Conservation (phyloP, 352 stramenopile species). For the Phytophthora litchii region DNA sequence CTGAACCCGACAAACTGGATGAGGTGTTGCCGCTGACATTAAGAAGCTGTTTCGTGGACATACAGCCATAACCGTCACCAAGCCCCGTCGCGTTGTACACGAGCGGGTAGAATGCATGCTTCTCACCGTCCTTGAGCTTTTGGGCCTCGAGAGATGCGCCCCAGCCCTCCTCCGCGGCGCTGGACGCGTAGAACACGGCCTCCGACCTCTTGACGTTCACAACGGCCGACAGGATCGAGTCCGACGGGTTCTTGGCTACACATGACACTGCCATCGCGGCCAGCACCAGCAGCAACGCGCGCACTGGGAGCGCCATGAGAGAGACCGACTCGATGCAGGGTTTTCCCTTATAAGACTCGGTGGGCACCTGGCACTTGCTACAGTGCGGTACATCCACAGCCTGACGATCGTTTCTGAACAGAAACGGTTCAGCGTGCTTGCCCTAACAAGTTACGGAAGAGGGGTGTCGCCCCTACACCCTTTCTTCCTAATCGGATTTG, state of each 20-base stretch:
- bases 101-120: conserved; percentile 53
- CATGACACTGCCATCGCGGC: background rate
- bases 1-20: conserved; percentile 13
- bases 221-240: conserved; percentile 53
- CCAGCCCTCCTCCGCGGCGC: conserved; percentile 53
- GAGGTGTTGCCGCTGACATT: conserved; percentile 23
- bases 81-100: conserved; percentile 53
- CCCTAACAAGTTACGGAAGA: background rate
- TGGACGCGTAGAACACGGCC: conserved; percentile 63
- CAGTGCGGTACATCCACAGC: conserved; percentile 21
- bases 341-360: conserved; percentile 28
- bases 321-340: conserved; percentile 13
- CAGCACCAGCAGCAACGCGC: conserved; percentile 19
- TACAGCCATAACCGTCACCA: conserved; percentile 62
- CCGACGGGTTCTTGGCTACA: conserved; percentile 35
- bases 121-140: conserved; percentile 45
- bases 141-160: conserved; percentile 55
- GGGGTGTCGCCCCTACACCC: conserved; percentile 3
- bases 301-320: conserved; percentile 23
- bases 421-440: conserved; percentile 12
- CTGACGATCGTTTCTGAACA: conserved; percentile 25
- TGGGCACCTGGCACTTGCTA: conserved; percentile 1
- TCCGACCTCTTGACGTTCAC: conserved; percentile 66
- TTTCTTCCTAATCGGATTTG: background rate
- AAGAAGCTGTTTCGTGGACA: conserved; percentile 36